These are phyloP conservation scores for Phytophthora pluvialis DNA, from an alignment of 352 stramenopile species.

Conservation along the genomic window DNA sequence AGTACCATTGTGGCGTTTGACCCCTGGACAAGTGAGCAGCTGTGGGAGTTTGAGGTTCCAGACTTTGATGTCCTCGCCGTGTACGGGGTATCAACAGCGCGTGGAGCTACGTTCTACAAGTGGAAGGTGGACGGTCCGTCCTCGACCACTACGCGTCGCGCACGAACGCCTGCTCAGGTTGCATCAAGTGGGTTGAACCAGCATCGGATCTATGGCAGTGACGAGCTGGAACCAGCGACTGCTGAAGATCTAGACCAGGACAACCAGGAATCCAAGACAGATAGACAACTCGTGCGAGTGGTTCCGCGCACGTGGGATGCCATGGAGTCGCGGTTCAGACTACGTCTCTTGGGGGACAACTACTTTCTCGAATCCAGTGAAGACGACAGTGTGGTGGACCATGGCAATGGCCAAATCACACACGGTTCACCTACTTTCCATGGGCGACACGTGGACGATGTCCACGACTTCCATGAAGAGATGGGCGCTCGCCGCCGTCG, in stretches of 20 bases:
- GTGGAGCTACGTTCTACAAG: slow-evolving; percentile 67
- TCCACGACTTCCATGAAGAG: slow-evolving; percentile 37
- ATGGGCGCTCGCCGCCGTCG: slow-evolving; percentile 28
- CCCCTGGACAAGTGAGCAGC: slow-evolving; percentile 66
- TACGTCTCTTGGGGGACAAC: slow-evolving; percentile 61
- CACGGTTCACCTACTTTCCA: slow-evolving; percentile 37
- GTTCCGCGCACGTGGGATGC: slow-evolving; percentile 39
- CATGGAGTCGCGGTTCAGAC: slow-evolving; percentile 54
- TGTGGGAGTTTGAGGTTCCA: slow-evolving; percentile 79
- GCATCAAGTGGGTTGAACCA: slow-evolving; percentile 3
- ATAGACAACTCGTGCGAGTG: slow-evolving; percentile 38
- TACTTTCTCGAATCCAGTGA: slow-evolving; percentile 68
- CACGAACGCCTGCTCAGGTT: slow-evolving; percentile 8
- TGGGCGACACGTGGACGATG: slow-evolving; percentile 23
- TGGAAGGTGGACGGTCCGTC: slow-evolving; percentile 80
- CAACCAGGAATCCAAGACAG: background rate
- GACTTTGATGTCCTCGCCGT: slow-evolving; percentile 79
- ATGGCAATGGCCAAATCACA: slow-evolving; percentile 10
- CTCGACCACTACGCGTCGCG: slow-evolving; percentile 34
- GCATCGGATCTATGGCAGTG: slow-evolving; percentile 17
- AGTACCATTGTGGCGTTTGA: slow-evolving; percentile 79
- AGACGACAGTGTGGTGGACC: slow-evolving; percentile 33
- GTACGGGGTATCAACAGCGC: slow-evolving; percentile 61
- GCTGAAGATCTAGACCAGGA: slow-evolving; percentile 1
- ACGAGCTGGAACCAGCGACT: background rate